These are phyloP conservation scores for Apiotrichum veenhuisii DNA, from an alignment of 1,284 basidiomycete genomes.

Conservation along the genomic window DNA sequence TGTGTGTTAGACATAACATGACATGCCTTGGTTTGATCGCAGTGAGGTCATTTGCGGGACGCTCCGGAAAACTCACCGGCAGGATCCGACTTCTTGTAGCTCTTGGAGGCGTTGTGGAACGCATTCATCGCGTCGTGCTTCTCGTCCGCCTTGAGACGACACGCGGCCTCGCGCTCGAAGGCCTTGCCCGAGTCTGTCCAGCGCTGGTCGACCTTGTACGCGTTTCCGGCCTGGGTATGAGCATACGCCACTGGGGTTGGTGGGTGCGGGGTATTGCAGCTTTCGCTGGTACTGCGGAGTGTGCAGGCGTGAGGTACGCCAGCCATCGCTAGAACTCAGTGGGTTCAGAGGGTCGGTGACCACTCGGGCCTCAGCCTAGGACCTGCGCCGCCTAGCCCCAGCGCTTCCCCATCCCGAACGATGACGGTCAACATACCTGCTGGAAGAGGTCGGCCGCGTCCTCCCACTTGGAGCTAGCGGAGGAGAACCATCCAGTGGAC, in stretches of 20 bases:
- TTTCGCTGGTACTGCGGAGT: too few species aligned
- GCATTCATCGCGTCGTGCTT: slow-evolving; percentile 89
- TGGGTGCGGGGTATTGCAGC: too few species aligned
- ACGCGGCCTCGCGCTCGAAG: slow-evolving; percentile 84
- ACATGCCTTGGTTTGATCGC: neutral
- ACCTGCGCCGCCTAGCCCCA: too few species aligned
- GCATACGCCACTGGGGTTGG: slow-evolving; percentile 18
- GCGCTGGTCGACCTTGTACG: slow-evolving; percentile 89
- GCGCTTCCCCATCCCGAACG: too few species aligned
- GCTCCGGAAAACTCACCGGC: slow-evolving; percentile 60
- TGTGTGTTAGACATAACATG: neutral
- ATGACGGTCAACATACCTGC: slow-evolving; percentile 22
- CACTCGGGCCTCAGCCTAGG: neutral
- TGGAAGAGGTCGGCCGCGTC: slow-evolving; percentile 87
- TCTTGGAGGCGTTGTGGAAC: slow-evolving; percentile 94
- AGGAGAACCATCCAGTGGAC: slow-evolving; percentile 78
- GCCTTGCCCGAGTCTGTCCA: slow-evolving; percentile 88
- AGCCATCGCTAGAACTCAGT: too few species aligned
- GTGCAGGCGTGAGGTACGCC: too few species aligned
- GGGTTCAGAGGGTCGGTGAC: too few species aligned
- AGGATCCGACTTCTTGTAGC: slow-evolving; percentile 81
- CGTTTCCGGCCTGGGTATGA: slow-evolving; percentile 79
- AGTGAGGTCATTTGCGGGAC: neutral
- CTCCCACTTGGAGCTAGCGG: slow-evolving; percentile 73
- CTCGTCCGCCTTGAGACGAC: slow-evolving; percentile 79